Evolutionary conservation across 345 rosid genomes (phyloP), one percentile per base, ranked within the genome.

Genomic region (Kernera saxatilis): DNA sequence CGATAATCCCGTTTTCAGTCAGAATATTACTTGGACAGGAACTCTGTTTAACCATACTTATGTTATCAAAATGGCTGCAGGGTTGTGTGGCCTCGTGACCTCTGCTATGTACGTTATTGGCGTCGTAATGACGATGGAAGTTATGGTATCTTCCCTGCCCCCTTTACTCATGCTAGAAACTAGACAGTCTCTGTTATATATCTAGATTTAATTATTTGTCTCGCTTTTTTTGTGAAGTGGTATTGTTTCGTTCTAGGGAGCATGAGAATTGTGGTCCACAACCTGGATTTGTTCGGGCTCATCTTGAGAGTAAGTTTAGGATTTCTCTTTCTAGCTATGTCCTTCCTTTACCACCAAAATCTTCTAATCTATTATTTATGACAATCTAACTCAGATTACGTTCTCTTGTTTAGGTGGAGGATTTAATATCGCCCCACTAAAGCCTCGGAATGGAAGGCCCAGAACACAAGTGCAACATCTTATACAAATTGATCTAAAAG

Each of bases 31-130:
- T 13, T 64, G 21, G 64, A 4, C 36, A 43, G 26, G 63, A 37
- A 5, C 55, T 51, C 41, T 64, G 54, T 41, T 57, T 63, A 12
- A 46, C 57, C 26, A 2, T 1, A 39, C 68, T 69, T 7, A 57
- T 46, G 19, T 27, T 69, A 61, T 66, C 46, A 35, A 72, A 57
- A 15, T 62, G 71, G 19, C 77, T 81, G 72, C 85, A 95, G 99
- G 91, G 65, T 92, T 79, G 91, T 90, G 45, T 95, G 98, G 99
- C 98, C 99, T 10, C 98, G 99, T 70, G 99, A 95, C 74, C 97
- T 95, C 82, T 95, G 98, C 76, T 95, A 95, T 81, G 97, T 92
- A 66, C 90, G 99, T 9, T 95, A 92, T 73, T 95, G 99, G 99
- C 94, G 98, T 33, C 85, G 97, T 75, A 95, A 95, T 71, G 99